These are phyloP conservation scores for Thozetella sp. DNA, from an alignment of 495 filamentous ascomycete genomes.

Conservation along the genomic window DNA sequence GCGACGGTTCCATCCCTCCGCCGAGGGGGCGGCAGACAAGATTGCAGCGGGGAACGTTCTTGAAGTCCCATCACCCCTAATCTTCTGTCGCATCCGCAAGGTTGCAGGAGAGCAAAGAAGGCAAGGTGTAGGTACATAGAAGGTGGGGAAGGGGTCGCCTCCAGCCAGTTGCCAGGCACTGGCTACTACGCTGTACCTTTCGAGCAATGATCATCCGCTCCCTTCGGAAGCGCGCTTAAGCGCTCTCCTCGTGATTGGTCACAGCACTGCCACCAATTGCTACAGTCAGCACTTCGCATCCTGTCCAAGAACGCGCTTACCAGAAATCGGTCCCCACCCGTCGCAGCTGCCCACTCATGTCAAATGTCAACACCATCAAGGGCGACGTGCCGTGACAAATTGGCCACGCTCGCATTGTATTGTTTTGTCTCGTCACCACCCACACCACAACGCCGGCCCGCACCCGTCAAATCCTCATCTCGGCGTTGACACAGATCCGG, in stretches of 20 bases:
- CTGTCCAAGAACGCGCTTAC: not conserved
- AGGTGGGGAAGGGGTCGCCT: too few relatives aligned
- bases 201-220: too few relatives aligned
- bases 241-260: not conserved
- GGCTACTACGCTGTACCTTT: too few relatives aligned
- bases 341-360: not conserved
- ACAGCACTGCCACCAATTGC: not conserved
- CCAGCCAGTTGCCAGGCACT: too few relatives aligned
- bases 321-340: not conserved
- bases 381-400: not conserved
- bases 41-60: too few relatives aligned
- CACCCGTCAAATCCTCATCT: not conserved
- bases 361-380: not conserved
- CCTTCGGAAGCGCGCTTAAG: not conserved
- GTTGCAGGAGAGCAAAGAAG: too few relatives aligned
- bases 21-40: too few relatives aligned
- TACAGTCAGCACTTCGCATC: not conserved
- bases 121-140: too few relatives aligned
- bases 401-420: not conserved
- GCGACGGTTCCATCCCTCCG: not conserved
- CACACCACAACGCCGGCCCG: not conserved
- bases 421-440: not conserved
- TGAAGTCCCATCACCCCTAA: too few relatives aligned
- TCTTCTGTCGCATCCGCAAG: too few relatives aligned
- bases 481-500: not conserved